phyloP scores from a whole-genome alignment of 805 yeast species.

The Ogataea naganishii region DNA sequence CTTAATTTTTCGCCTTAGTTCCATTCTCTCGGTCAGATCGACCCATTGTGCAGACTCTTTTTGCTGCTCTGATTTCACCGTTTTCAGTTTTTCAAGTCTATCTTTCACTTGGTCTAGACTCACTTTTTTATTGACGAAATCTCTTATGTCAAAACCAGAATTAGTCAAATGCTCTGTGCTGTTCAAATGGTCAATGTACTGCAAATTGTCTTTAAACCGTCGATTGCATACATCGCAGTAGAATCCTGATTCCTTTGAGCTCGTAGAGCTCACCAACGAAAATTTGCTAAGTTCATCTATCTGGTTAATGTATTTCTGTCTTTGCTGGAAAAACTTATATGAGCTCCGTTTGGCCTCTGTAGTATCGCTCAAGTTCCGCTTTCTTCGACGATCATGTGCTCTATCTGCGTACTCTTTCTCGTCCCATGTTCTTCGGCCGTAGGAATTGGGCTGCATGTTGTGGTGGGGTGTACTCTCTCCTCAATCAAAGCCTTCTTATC shows the following conservation, averaged over 20 bases:
- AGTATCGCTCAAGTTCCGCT: constrained; percentile 5
- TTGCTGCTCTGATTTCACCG: constrained; percentile 16
- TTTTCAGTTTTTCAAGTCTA: constrained; percentile 27
- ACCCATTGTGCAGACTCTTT: constrained; percentile 11
- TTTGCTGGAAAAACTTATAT: constrained; percentile 13
- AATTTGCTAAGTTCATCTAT: constrained; percentile 16
- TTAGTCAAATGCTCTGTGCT: constrained; percentile 55
- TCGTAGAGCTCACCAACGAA: constrained; percentile 16
- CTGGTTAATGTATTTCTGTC: constrained; percentile 14
- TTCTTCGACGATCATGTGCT: constrained; percentile 23
- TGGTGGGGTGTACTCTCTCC: no score
- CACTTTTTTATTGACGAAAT: constrained; percentile 24
- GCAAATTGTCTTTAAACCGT: constrained; percentile 75
- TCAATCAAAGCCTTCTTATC: no score
- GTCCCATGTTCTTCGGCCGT: constrained; percentile 70
- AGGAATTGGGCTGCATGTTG: no score
- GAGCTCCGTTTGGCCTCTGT: constrained; percentile 7
- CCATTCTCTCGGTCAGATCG: constrained; percentile 32
- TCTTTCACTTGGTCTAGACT: constrained; percentile 39
- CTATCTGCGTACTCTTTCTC: constrained; percentile 50
- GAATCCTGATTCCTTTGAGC: constrained; percentile 63
- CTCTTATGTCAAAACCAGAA: constrained; percentile 21
- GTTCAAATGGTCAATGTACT: constrained; percentile 77
- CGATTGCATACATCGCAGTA: constrained; percentile 73
- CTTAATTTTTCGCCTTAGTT: constrained; percentile 28